Conservation (phyloP, 1,139 yeast genomes). For the Blastobotrys raffinosifermentans region DNA sequence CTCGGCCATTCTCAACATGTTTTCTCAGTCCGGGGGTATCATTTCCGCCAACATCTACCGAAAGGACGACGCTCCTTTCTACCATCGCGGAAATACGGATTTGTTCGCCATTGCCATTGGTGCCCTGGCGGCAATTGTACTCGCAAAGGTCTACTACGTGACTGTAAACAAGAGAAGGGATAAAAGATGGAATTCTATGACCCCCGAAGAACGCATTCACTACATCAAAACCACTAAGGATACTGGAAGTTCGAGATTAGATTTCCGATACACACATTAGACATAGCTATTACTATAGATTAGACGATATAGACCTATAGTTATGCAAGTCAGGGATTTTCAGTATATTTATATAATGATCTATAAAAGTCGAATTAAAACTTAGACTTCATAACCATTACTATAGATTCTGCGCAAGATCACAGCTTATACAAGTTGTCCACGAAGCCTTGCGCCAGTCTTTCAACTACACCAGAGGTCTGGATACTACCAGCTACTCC, state of each 20-base stretch:
- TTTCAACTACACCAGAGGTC: slow-evolving; percentile 81
- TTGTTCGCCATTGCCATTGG: slow-evolving; percentile 37
- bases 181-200: slow-evolving; percentile 43
- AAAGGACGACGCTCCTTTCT: slow-evolving; percentile 49
- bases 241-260: slow-evolving; percentile 50
- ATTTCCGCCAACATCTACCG: slow-evolving; percentile 49
- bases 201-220: slow-evolving; percentile 41
- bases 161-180: slow-evolving; percentile 44
- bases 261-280: slow-evolving; percentile 39
- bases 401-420: background rate
- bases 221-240: slow-evolving; percentile 43
- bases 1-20: slow-evolving; percentile 56
- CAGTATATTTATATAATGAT: too few relatives aligned
- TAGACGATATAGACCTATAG: too few relatives aligned
- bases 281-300: too few relatives aligned
- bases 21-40: slow-evolving; percentile 51
- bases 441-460: slow-evolving; percentile 68
- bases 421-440: slow-evolving; percentile 62
- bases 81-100: slow-evolving; percentile 47
- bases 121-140: slow-evolving; percentile 19
- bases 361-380: too few relatives aligned
- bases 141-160: slow-evolving; percentile 37
- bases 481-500: slow-evolving; percentile 92
- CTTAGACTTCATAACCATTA: background rate
- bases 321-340: too few relatives aligned